A percentile compares a stretch with the other conserved stretches of the same genome.
Conservation (phyloP, 208 protist species). For the Acanthamoeba divionensis region DNA sequence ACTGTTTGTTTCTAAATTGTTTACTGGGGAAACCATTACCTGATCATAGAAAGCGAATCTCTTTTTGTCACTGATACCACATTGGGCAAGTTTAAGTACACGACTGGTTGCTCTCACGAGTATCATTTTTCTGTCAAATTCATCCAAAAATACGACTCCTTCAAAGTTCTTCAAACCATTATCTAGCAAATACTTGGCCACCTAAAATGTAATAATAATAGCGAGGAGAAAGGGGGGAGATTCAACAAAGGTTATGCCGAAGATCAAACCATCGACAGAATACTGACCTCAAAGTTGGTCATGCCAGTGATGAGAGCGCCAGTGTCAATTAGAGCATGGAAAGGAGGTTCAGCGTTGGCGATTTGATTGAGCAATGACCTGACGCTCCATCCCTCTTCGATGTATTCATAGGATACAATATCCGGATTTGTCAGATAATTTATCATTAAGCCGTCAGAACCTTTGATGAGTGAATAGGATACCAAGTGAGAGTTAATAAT, state of each 20-base stretch:
- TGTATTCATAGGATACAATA: constrained; percentile 73
- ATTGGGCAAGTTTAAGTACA: constrained; percentile 87
- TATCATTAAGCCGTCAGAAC: constrained; percentile 89
- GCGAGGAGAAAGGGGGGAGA: too few species aligned
- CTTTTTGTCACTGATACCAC: constrained; percentile 84
- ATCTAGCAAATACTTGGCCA: constrained; percentile 85
- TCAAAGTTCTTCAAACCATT: constrained; percentile 82
- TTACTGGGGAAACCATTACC: too few species aligned
- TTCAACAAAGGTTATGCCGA: too few species aligned
- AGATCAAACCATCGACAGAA: too few species aligned
- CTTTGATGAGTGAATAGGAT: too few species aligned
- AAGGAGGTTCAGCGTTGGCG: constrained; percentile 80
- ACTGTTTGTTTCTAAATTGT: too few species aligned
- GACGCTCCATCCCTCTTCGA: constrained; percentile 86
- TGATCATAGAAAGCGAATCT: constrained; percentile 91
- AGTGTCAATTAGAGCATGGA: constrained; percentile 92
- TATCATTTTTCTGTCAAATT: constrained; percentile 89
- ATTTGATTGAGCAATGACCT: constrained; percentile 86
- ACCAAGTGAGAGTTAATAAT: background rate
- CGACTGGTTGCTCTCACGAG: constrained; percentile 85
- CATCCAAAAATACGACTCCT: constrained; percentile 93
- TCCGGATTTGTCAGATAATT: constrained; percentile 85
- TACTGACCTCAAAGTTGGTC: constrained; percentile 86
- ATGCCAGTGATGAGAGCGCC: constrained; percentile 94
- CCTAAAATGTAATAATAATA: constrained; percentile 15